phyloP scores from a whole-genome alignment of 2,329 filamentous ascomycete species.

The Rhynchosporium agropyri region DNA sequence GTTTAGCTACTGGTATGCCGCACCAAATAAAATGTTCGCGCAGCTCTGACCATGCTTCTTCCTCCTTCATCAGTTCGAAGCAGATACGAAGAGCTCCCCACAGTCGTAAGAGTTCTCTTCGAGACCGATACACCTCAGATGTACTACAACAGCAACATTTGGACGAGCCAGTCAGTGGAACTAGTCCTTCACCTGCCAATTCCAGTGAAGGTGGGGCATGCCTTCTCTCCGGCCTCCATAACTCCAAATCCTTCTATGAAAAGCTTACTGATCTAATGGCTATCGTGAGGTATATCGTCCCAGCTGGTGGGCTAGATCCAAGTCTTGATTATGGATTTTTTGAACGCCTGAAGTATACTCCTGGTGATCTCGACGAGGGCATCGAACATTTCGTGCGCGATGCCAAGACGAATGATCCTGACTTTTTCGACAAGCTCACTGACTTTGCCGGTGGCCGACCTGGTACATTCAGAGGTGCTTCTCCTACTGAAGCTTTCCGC shows the following conservation, averaged over 20 bases:
- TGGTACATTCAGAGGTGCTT: neutral
- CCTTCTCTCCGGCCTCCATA: neutral
- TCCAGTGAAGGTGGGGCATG: neutral
- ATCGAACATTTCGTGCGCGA: slow-evolving; percentile 5
- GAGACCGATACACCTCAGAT: neutral
- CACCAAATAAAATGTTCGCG: neutral
- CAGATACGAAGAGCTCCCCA: neutral
- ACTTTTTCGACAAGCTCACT: neutral
- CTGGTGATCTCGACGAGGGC: neutral
- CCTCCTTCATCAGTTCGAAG: neutral
- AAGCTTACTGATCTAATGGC: neutral
- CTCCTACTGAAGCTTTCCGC: slow-evolving; percentile 2
- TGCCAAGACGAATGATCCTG: neutral
- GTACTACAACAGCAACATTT: no score
- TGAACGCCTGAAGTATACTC: neutral
- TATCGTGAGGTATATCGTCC: slow-evolving; percentile 5
- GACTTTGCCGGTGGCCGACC: neutral
- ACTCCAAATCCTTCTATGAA: neutral
- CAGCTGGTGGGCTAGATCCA: neutral
- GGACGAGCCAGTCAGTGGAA: neutral
- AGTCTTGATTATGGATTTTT: neutral
- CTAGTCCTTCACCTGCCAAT: neutral
- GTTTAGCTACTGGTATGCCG: neutral
- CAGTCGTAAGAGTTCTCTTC: neutral
- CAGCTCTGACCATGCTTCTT: neutral